These are phyloP conservation scores for Phaeosphaeriaceae sp. DNA, from an alignment of 2,329 filamentous ascomycete species.

Conservation along the genomic window DNA sequence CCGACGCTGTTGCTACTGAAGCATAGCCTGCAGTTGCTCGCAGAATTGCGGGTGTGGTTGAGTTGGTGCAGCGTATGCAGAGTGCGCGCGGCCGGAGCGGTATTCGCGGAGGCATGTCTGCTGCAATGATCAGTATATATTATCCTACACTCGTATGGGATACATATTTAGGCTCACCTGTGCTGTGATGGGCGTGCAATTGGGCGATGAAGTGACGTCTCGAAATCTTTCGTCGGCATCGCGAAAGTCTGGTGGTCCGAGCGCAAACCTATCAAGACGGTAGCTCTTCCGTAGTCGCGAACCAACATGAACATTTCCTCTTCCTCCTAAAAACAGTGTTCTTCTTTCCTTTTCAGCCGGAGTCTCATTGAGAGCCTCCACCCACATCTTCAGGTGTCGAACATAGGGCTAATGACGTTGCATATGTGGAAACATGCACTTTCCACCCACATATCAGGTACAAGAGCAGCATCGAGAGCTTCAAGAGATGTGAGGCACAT, in stretches of 20 bases:
- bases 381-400: neutral
- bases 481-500: slow-evolving; percentile 31
- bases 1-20: slow-evolving; percentile 57
- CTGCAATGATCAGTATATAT: slow-evolving; percentile 4
- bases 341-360: neutral
- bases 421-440: slow-evolving; percentile 29
- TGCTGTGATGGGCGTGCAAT: slow-evolving; percentile 34
- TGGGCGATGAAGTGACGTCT: slow-evolving; percentile 23
- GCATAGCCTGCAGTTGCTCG: slow-evolving; percentile 54
- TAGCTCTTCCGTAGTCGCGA: slow-evolving; percentile 8
- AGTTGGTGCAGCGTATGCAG: slow-evolving; percentile 32
- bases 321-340: neutral
- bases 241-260: slow-evolving; percentile 32
- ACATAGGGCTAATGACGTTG: slow-evolving; percentile 34
- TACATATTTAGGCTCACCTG: slow-evolving; percentile 29
- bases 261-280: slow-evolving; percentile 21
- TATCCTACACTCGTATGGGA: neutral
- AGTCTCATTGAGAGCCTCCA: neutral
- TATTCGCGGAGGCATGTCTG: slow-evolving; percentile 50
- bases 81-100: slow-evolving; percentile 41
- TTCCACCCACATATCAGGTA: slow-evolving; percentile 14
- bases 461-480: slow-evolving; percentile 13
- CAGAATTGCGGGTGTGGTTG: slow-evolving; percentile 36
- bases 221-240: slow-evolving; percentile 37
- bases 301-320: slow-evolving; percentile 6